A percentile compares a stretch with the other conserved stretches of the same genome.
These are phyloP conservation scores for Cylindricascospora bacillispora DNA, from an alignment of 1,139 yeast species.

Conservation along the genomic window DNA sequence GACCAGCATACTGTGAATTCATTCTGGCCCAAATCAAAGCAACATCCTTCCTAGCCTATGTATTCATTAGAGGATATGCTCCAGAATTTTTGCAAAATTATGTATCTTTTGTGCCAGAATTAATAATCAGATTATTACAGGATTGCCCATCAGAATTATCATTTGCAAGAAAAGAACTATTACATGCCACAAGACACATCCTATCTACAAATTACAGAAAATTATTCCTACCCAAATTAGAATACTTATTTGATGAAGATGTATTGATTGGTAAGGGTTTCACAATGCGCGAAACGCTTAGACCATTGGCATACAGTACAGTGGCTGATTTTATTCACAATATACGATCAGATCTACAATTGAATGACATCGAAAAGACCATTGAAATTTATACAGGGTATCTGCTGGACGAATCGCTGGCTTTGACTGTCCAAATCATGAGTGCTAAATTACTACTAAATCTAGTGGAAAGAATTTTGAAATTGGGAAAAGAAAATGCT, in stretches of 20 bases:
- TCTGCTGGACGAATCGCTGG: constrained; percentile 70
- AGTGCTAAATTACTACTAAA: constrained; percentile 84
- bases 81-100: constrained; percentile 48
- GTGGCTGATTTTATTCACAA: constrained; percentile 94
- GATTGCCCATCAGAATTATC: constrained; percentile 97
- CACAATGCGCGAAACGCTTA: constrained; percentile 75
- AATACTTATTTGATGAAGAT: constrained; percentile 70
- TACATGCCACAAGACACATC: constrained; percentile 92
- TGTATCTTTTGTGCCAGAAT: constrained; percentile 71
- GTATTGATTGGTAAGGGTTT: constrained; percentile 87
- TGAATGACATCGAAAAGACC: constrained; percentile 80
- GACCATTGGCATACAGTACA: constrained; percentile 86
- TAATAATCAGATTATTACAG: constrained; percentile 72
- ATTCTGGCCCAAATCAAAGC: constrained; percentile 95
- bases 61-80: constrained; percentile 74
- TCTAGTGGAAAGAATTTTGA: constrained; percentile 78
- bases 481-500: constrained; percentile 47
- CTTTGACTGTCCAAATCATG: constrained; percentile 91
- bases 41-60: constrained; percentile 88
- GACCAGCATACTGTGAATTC: constrained; percentile 78
- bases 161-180: constrained; percentile 80
- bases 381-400: constrained; percentile 73
- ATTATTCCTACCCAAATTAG: constrained; percentile 76
- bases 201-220: constrained; percentile 77
- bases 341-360: constrained; percentile 72